Evolutionary conservation across 805 yeast genomes (phyloP).

Genomic region (Candida stauntonica): DNA sequence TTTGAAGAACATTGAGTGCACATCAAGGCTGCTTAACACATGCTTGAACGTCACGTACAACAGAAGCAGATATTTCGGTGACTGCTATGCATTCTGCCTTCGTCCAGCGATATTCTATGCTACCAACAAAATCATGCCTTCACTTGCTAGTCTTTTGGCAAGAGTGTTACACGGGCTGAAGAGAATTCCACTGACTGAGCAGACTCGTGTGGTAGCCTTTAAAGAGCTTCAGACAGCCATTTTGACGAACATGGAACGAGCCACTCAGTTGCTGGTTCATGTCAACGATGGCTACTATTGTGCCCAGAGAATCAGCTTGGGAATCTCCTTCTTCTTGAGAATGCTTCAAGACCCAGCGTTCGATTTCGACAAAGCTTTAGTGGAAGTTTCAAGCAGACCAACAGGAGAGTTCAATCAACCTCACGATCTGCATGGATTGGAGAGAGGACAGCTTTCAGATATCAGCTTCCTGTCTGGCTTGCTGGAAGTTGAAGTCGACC

Average conservation of each 20-base stretch:
- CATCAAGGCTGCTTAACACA: slow-evolving; percentile 31
- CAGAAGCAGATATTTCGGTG: slow-evolving; percentile 31
- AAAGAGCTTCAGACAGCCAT: slow-evolving; percentile 1
- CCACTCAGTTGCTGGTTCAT: not conserved
- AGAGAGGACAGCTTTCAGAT: slow-evolving; percentile 14
- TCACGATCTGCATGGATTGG: not conserved
- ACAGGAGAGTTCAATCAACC: not conserved
- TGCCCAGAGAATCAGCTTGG: slow-evolving; percentile 18
- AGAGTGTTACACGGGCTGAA: slow-evolving; percentile 4
- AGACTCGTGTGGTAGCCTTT: not conserved
- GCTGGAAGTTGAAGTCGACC: slow-evolving; percentile 13
- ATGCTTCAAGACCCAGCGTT: slow-evolving; percentile 18
- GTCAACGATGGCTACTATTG: slow-evolving; percentile 14
- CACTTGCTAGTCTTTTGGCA: slow-evolving; percentile 1
- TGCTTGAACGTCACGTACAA: slow-evolving; percentile 31
- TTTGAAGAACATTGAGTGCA: slow-evolving; percentile 25
- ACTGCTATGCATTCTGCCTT: slow-evolving; percentile 1
- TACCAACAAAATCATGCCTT: not conserved
- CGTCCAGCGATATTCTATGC: slow-evolving; percentile 2
- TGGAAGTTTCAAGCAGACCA: slow-evolving; percentile 1
- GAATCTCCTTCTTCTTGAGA: slow-evolving; percentile 10
- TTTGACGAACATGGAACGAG: slow-evolving; percentile 1
- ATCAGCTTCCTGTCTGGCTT: slow-evolving; percentile 10
- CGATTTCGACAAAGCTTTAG: slow-evolving; percentile 16
- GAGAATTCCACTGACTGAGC: not conserved